These are phyloP conservation scores for Epichloe hybrida DNA, from an alignment of 2,329 filamentous ascomycete species.

Conservation along the genomic window DNA sequence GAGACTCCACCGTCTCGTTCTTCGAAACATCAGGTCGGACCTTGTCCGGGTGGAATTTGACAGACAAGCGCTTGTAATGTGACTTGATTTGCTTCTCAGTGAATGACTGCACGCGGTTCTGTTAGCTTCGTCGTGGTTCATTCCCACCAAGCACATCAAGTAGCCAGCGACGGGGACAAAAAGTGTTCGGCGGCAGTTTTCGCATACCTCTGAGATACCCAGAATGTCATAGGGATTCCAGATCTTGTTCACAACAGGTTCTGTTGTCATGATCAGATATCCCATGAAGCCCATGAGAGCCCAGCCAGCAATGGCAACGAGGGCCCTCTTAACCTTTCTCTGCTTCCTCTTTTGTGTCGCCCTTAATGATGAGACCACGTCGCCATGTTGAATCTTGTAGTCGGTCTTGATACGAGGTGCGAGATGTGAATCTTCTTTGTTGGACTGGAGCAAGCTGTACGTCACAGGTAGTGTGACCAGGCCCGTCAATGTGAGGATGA, in stretches of 20 bases:
- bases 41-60: constrained; percentile 90
- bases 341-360: constrained; percentile 82
- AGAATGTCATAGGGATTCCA: constrained; percentile 98
- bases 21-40: constrained; percentile 66
- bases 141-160: not conserved
- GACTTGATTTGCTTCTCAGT: constrained; percentile 86
- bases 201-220: constrained; percentile 58
- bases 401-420: constrained; percentile 71
- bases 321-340: constrained; percentile 70
- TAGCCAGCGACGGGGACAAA: not conserved
- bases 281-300: constrained; percentile 76
- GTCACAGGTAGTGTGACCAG: constrained; percentile 84
- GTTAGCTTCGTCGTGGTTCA: constrained; percentile 15
- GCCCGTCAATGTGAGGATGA: constrained; percentile 80
- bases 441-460: constrained; percentile 72
- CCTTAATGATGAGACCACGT: constrained; percentile 70
- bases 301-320: constrained; percentile 69
- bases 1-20: constrained; percentile 74
- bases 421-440: constrained; percentile 61
- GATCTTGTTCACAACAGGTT: constrained; percentile 57
- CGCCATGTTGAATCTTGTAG: constrained; percentile 70
- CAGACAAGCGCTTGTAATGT: constrained; percentile 74
- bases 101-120: constrained; percentile 42
- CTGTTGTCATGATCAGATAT: constrained; percentile 75
- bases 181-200: not conserved